Evolutionary conservation across 495 filamentous ascomycete species (phyloP), one percentile per base, ranked within the genome.

Genomic region (Podospora australis): DNA sequence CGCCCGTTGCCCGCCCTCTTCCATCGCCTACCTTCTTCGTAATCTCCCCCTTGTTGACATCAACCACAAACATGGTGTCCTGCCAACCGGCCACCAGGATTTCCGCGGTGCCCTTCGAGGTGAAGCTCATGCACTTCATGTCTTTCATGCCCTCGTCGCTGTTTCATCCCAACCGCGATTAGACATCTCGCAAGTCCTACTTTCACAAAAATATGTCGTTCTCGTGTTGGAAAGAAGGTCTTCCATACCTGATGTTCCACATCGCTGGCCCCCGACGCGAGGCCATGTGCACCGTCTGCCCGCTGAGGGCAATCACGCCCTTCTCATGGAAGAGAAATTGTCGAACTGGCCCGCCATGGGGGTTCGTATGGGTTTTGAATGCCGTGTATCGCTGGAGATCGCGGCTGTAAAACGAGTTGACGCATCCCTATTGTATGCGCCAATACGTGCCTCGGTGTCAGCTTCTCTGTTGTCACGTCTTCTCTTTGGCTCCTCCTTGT

Each of bases 51-150:
- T 90, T 95, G 44, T 87, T 80, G 9, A 92, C 80, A 62, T 99
- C 90, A 36, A 99, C 80, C 3, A 82, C 83, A 58, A 95, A 85
- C 90, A 99, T 95, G 30, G 73, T 78, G 25, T 81, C 78, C 62
- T 97, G 90, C 53, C 79, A 81, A 25, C 92, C 92, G 14, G 88
- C 92, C 10, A 90, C 84, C 2, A 99, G 71, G 21, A 97, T 82
- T 53, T 95, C 85, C 6, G 74, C 74, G 21, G 84, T 84, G 5
- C 81, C 83, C 57, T 88, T 87, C 17, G 85, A 88, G 5, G 89
- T 90, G 63, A 94, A 96, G 59, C 84, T 90, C 88, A 97, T 96
- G 65, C 92, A 95, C 34, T 78, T 79, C 39, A 96, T 72, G 52
- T 95, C 84, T 42, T 75, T 74, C 81, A 97, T 94, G 41, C 83